A percentile compares a stretch with the other conserved stretches of the same genome.
phyloP scores from a whole-genome alignment of 2,329 filamentous ascomycete genomes.

The Neonectria neomacrospora region DNA sequence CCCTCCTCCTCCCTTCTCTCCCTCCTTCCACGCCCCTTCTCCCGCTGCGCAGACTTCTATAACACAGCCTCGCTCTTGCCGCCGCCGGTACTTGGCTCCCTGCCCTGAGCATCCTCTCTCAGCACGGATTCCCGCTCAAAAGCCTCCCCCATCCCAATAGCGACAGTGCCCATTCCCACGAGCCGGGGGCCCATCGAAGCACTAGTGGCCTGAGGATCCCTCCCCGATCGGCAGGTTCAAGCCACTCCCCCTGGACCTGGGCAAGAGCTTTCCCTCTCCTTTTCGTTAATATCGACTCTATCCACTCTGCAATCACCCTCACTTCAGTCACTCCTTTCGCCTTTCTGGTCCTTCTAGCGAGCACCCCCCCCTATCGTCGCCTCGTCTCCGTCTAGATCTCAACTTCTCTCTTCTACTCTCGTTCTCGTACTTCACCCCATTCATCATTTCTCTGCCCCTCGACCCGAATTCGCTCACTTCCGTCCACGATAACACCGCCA shows the following conservation, averaged over 20 bases:
- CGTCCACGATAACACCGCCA: constrained; percentile 23
- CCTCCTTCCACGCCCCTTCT: constrained; percentile 20
- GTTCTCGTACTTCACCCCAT: constrained; percentile 29
- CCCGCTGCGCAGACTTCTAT: constrained; percentile 14
- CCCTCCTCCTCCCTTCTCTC: constrained; percentile 27
- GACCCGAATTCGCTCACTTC: constrained; percentile 19
- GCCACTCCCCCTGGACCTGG: constrained; percentile 44
- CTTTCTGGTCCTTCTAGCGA: constrained; percentile 41
- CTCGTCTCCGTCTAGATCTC: constrained; percentile 36
- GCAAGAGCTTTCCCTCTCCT: constrained; percentile 49
- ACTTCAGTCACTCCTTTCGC: constrained; percentile 55
- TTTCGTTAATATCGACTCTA: constrained; percentile 53
- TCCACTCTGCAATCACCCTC: constrained; percentile 53
- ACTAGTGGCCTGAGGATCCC: constrained; percentile 49
- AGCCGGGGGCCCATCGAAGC: constrained; percentile 40
- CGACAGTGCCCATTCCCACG: constrained; percentile 33
- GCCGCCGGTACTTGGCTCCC: constrained; percentile 1
- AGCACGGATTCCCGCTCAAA: constrained; percentile 3
- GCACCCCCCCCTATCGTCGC: constrained; percentile 36
- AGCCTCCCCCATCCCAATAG: constrained; percentile 17
- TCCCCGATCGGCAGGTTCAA: constrained; percentile 51
- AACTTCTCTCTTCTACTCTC: constrained; percentile 21
- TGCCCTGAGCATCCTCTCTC: constrained; percentile 1
- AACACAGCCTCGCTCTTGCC: constrained; percentile 17
- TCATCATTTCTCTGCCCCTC: constrained; percentile 10